Evolutionary conservation across 1,139 yeast genomes (phyloP).

Genomic region (Nakaseomyces delphensis): DNA sequence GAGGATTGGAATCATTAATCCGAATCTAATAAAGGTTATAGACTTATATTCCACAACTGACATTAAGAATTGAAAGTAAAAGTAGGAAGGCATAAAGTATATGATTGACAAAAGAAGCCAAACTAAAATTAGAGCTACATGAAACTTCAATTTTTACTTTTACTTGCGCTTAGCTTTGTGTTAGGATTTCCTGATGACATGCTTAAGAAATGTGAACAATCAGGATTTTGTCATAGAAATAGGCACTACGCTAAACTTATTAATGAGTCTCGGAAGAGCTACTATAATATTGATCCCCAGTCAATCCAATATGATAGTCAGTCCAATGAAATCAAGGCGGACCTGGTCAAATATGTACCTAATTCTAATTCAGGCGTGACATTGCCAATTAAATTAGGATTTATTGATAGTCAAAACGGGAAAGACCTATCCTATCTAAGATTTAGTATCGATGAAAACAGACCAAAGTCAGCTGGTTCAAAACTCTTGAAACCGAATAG

Average conservation of each 20-base stretch:
- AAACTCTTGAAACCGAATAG: conserved; percentile 36
- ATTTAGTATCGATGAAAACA: conserved; percentile 55
- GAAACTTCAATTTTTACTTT: background rate
- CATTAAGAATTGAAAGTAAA: too few relatives aligned
- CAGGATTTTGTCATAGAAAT: conserved; percentile 82
- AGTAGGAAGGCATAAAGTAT: background rate
- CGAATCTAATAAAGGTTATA: too few relatives aligned
- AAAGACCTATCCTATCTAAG: conserved; percentile 37
- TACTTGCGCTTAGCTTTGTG: background rate
- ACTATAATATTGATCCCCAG: conserved; percentile 46
- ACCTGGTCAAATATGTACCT: conserved; percentile 19
- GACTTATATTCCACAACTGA: too few relatives aligned
- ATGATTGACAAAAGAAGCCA: background rate
- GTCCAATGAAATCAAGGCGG: conserved; percentile 19
- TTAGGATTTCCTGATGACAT: conserved; percentile 33
- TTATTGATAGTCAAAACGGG: conserved; percentile 37
- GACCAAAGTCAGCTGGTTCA: conserved; percentile 32
- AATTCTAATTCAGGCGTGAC: conserved; percentile 14
- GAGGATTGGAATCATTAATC: too few relatives aligned
- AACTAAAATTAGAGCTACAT: background rate
- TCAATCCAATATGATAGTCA: conserved; percentile 32
- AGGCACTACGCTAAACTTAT: conserved; percentile 56
- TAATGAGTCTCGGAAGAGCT: conserved; percentile 33
- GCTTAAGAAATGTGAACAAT: conserved; percentile 70
- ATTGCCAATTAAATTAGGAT: conserved; percentile 49